These are phyloP conservation scores for Marsdenia floribunda DNA, from an alignment of 257 asterid species.

Conservation along the genomic window DNA sequence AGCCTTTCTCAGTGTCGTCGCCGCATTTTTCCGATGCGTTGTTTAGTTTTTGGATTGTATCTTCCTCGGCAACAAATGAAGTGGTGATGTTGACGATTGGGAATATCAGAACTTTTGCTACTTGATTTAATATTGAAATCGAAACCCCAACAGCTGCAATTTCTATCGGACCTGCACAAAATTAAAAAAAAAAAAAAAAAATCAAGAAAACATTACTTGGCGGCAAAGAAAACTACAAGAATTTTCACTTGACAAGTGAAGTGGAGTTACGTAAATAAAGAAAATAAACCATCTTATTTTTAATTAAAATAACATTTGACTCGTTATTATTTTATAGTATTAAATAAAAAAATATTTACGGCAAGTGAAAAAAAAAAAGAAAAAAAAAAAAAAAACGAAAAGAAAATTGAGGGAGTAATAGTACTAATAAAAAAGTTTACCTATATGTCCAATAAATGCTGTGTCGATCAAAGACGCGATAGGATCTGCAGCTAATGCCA, in stretches of 20 bases:
- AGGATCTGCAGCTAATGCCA: conserved; percentile 97
- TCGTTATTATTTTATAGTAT: too few species aligned
- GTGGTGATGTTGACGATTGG: conserved; percentile 93
- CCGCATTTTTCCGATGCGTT: conserved; percentile 17
- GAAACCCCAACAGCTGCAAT: conserved; percentile 91
- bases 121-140: conserved; percentile 82
- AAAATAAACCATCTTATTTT: too few species aligned
- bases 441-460: conserved; percentile 82
- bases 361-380: too few species aligned
- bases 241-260: too few species aligned
- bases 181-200: too few species aligned
- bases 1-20: conserved; percentile 24
- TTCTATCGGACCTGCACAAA: conserved; percentile 63
- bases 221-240: background rate
- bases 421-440: too few species aligned
- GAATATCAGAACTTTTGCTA: conserved; percentile 74
- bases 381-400: too few species aligned
- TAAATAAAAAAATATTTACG: too few species aligned
- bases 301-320: too few species aligned
- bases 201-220: background rate
- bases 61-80: conserved; percentile 93
- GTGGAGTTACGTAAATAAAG: too few species aligned
- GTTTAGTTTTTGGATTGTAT: conserved; percentile 39
- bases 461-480: conserved; percentile 87
- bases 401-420: too few species aligned